Conservation (phyloP, 768 basidiomycete species). For the Neoboletus subvelutipes region DNA sequence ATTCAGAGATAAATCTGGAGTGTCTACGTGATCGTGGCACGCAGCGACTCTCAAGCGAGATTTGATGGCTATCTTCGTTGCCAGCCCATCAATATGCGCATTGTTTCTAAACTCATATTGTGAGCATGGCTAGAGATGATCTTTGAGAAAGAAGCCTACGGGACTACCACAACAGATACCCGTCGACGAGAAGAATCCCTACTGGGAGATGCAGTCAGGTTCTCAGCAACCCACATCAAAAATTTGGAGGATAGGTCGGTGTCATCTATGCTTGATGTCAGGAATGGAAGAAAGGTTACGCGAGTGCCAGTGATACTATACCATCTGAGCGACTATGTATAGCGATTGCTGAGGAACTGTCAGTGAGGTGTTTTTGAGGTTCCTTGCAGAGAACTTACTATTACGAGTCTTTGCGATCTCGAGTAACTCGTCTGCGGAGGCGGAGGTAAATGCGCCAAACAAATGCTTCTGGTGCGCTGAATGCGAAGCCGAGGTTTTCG, state of each 20-base stretch:
- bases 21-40: conserved; percentile 14
- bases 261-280: conserved; percentile 17
- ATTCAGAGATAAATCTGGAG: conserved; percentile 19
- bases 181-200: conserved; percentile 1
- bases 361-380: neutral
- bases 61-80: conserved; percentile 12
- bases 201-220: neutral
- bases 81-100: conserved; percentile 12
- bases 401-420: conserved; percentile 23
- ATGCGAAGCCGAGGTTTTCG: neutral
- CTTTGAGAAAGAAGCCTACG: conserved; percentile 12
- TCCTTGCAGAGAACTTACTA: conserved; percentile 12
- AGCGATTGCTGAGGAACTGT: conserved; percentile 19
- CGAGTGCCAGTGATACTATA: neutral
- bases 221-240: conserved; percentile 17
- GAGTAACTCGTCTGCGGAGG: conserved; percentile 11
- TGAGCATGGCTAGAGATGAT: neutral
- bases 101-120: conserved; percentile 11
- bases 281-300: neutral
- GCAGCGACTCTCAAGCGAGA: conserved; percentile 19
- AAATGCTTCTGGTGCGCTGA: neutral
- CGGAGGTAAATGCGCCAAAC: neutral
- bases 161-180: conserved; percentile 20
- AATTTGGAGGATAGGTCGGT: conserved; percentile 19
- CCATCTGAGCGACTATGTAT: conserved; percentile 21